phyloP scores from a whole-genome alignment of 2,329 filamentous ascomycete species.

The Stylonectria norvegica region DNA sequence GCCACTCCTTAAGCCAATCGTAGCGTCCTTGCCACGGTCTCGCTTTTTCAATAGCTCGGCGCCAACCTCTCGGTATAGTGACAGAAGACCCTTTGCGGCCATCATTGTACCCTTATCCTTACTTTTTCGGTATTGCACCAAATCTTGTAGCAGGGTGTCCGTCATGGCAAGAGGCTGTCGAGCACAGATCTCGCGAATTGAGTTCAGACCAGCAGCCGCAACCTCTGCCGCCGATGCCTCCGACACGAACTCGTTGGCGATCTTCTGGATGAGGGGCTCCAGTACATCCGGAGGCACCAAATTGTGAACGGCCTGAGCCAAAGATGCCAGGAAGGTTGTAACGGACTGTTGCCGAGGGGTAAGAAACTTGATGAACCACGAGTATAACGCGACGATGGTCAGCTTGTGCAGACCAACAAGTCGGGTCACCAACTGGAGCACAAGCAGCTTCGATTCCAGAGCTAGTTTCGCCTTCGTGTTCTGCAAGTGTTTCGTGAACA shows the following conservation, averaged over 20 bases:
- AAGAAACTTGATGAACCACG: slow-evolving; percentile 91
- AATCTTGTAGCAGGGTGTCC: slow-evolving; percentile 89
- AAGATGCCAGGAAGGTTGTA: slow-evolving; percentile 86
- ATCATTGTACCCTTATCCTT: slow-evolving; percentile 99
- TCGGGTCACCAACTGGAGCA: slow-evolving; percentile 85
- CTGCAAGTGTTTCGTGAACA: slow-evolving; percentile 90
- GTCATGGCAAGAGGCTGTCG: slow-evolving; percentile 95
- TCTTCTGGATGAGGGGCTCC: slow-evolving; percentile 88
- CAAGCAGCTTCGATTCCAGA: slow-evolving; percentile 83
- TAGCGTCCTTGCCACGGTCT: slow-evolving; percentile 87
- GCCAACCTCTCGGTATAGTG: slow-evolving; percentile 85
- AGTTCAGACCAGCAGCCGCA: slow-evolving; percentile 85
- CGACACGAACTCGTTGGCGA: slow-evolving; percentile 97
- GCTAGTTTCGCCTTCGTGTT: slow-evolving; percentile 80
- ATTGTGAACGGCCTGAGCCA: slow-evolving; percentile 88
- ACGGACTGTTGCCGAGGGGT: slow-evolving; percentile 85
- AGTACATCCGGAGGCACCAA: slow-evolving; percentile 89
- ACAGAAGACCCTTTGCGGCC: slow-evolving; percentile 89
- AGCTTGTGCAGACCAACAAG: slow-evolving; percentile 91
- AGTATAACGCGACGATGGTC: slow-evolving; percentile 86
- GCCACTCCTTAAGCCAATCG: slow-evolving; percentile 74
- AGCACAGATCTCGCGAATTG: slow-evolving; percentile 89
- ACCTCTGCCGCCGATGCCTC: slow-evolving; percentile 91
- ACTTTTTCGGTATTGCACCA: slow-evolving; percentile 93
- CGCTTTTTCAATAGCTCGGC: slow-evolving; percentile 85